These are phyloP conservation scores for Kodamaea arcana DNA, from an alignment of 1,139 yeast genomes.

Conservation along the genomic window DNA sequence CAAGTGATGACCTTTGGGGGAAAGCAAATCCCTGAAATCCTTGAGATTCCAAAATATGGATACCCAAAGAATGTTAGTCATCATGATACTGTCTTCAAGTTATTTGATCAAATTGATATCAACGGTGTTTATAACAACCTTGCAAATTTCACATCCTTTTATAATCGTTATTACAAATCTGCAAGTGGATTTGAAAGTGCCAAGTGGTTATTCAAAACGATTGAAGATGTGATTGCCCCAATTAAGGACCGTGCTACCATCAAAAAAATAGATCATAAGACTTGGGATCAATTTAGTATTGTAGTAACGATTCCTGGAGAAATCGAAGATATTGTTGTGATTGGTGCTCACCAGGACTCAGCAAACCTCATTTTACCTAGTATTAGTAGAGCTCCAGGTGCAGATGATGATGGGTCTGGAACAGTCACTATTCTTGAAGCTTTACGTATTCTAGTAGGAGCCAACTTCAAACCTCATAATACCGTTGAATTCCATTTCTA, in stretches of 20 bases:
- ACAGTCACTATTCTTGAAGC: conserved; percentile 76
- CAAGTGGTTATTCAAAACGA: conserved; percentile 57
- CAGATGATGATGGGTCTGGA: conserved; percentile 94
- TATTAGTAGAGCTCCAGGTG: conserved; percentile 80
- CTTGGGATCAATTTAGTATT: conserved; percentile 45
- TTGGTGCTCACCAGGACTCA: conserved; percentile 92
- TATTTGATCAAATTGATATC: conserved; percentile 41
- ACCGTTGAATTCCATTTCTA: conserved; percentile 91
- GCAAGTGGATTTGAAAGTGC: conserved; percentile 69
- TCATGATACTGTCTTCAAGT: conserved; percentile 33
- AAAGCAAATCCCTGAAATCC: conserved; percentile 26
- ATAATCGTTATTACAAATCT: conserved; percentile 78
- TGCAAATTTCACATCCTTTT: conserved; percentile 64
- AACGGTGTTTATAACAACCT: conserved; percentile 50
- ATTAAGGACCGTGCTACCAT: conserved; percentile 28
- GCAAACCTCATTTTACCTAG: conserved; percentile 72
- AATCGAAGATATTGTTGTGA: conserved; percentile 47
- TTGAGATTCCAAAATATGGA: conserved; percentile 37
- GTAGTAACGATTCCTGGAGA: conserved; percentile 40
- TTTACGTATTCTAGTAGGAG: conserved; percentile 51
- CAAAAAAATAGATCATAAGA: conserved; percentile 30
- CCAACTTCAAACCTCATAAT: conserved; percentile 53
- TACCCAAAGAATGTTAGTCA: conserved; percentile 53
- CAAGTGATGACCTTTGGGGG: conserved; percentile 23
- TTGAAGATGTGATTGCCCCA: conserved; percentile 41